A percentile compares a stretch with the other conserved stretches of the same genome.
These are phyloP conservation scores for Orbilia blumenaviensis DNA, from an alignment of 2,329 filamentous ascomycete species.

Conservation along the genomic window DNA sequence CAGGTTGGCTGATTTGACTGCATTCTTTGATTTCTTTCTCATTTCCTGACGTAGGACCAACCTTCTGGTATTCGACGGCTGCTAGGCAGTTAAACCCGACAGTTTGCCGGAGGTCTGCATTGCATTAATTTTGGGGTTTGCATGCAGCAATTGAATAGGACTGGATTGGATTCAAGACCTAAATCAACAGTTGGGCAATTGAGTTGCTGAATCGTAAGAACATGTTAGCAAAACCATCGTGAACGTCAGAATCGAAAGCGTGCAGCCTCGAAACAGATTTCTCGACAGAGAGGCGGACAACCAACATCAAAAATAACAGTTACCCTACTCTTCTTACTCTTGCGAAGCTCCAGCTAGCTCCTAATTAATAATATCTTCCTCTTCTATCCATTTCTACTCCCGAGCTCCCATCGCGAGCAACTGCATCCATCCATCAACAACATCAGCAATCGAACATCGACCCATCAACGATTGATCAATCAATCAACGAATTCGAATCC, in stretches of 20 bases:
- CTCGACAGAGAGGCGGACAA: too few relatives aligned
- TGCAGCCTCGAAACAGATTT: neutral
- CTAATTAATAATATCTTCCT: neutral
- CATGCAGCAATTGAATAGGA: neutral
- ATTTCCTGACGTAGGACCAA: conserved; percentile 26
- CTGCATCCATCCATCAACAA: neutral
- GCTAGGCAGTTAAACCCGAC: neutral
- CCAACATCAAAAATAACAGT: neutral
- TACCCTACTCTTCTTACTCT: neutral
- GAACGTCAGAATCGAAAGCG: neutral
- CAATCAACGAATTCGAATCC: too few relatives aligned
- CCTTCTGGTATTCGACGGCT: conserved; percentile 31
- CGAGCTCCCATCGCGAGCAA: too few relatives aligned
- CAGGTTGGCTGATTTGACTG: conserved; percentile 13
- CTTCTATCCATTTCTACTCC: too few relatives aligned
- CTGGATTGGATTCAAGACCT: too few relatives aligned
- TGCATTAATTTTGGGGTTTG: conserved; percentile 3
- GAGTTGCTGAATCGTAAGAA: neutral
- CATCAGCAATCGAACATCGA: neutral
- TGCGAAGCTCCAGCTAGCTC: neutral
- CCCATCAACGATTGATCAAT: too few relatives aligned
- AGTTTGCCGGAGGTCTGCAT: neutral
- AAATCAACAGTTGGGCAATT: too few relatives aligned
- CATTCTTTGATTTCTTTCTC: conserved; percentile 32
- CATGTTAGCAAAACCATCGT: neutral